These are phyloP conservation scores for Ceratonia siliqua DNA, from an alignment of 306 rosid species.

Conservation along the genomic window DNA sequence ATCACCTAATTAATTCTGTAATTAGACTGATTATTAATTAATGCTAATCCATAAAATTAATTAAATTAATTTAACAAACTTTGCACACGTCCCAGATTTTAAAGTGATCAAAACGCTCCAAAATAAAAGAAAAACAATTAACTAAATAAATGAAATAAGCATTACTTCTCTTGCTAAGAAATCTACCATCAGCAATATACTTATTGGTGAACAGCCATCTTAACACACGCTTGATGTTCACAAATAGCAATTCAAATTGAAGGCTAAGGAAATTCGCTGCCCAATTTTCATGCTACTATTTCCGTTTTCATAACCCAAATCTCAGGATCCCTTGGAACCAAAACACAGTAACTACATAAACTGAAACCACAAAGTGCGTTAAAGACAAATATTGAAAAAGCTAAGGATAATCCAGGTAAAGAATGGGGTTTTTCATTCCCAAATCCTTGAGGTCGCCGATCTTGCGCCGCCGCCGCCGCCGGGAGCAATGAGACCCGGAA, in stretches of 20 bases:
- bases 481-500: constrained; percentile 60
- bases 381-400: too few relatives aligned
- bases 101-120: too few relatives aligned
- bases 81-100: too few relatives aligned
- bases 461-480: constrained; percentile 50
- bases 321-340: background rate
- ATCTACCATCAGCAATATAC: background rate
- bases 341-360: background rate
- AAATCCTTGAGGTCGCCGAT: constrained; percentile 67
- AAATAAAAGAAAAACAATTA: too few relatives aligned
- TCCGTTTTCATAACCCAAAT: background rate
- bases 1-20: too few relatives aligned
- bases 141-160: too few relatives aligned
- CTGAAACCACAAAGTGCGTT: background rate
- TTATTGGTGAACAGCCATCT: background rate
- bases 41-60: too few relatives aligned
- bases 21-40: too few relatives aligned
- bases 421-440: constrained; percentile 52
- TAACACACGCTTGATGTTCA: background rate
- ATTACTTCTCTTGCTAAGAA: too few relatives aligned
- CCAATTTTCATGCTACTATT: background rate
- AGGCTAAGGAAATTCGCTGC: background rate
- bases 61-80: too few relatives aligned
- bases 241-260: too few relatives aligned
- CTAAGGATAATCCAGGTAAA: constrained; percentile 61